Percentiles rank a stretch among this genome's conserved stretches.
Conservation (phyloP, 805 yeast genomes). For the Citeromyces matritensis region DNA sequence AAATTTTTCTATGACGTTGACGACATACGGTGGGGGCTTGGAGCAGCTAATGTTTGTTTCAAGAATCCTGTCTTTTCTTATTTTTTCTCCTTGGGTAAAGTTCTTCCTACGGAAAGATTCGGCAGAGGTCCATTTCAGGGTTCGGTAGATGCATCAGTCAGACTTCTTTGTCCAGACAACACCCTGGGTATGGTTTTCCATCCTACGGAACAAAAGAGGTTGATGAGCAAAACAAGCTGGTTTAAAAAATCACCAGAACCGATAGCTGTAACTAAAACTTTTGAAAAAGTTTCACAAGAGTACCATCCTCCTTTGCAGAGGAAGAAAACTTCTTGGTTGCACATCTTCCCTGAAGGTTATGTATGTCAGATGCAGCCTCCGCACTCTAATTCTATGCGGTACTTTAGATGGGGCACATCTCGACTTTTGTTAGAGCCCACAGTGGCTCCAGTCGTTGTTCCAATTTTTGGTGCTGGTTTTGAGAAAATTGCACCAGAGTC, state of each 20-base stretch:
- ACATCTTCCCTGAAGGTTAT: slow-evolving; percentile 89
- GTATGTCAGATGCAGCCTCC: slow-evolving; percentile 80
- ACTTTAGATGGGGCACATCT: slow-evolving; percentile 92
- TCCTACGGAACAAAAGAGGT: background rate
- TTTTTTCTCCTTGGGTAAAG: slow-evolving; percentile 80
- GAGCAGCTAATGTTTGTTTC: slow-evolving; percentile 86
- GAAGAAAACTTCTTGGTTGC: slow-evolving; percentile 74
- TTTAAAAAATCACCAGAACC: slow-evolving; percentile 12
- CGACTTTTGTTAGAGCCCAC: slow-evolving; percentile 74
- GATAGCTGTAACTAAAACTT: slow-evolving; percentile 5
- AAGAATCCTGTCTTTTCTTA: slow-evolving; percentile 28
- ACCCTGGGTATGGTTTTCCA: slow-evolving; percentile 22
- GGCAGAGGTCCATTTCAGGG: slow-evolving; percentile 93
- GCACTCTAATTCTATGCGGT: slow-evolving; percentile 74
- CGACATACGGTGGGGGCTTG: slow-evolving; percentile 84
- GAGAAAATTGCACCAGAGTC: slow-evolving; percentile 79
- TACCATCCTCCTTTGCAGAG: slow-evolving; percentile 44
- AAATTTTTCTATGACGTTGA: slow-evolving; percentile 45
- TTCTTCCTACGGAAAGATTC: slow-evolving; percentile 74
- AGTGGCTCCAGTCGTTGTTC: slow-evolving; percentile 73
- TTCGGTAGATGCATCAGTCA: slow-evolving; percentile 72
- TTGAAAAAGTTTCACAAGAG: slow-evolving; percentile 9
- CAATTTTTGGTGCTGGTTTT: slow-evolving; percentile 76
- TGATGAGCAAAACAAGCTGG: slow-evolving; percentile 8
- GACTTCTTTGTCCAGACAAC: slow-evolving; percentile 69